Evolutionary conservation across 225 moss, liverwort and hornwort genomes (phyloP), one percentile per base, ranked within the genome.

Genomic region (Straminergon stramineum): DNA sequence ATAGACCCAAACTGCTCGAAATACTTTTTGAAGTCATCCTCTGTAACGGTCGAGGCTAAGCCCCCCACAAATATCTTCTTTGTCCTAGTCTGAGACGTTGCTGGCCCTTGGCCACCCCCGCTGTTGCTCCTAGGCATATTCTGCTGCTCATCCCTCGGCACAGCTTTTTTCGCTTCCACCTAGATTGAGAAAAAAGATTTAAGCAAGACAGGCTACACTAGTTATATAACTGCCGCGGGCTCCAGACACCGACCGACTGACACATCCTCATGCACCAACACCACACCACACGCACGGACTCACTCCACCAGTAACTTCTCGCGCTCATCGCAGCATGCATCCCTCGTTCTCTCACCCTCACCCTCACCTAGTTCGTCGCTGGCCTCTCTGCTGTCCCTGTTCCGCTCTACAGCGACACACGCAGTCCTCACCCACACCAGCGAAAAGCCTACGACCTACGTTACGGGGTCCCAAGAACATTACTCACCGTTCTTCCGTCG

Each of bases 131-230:
- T 99, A 77, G 99, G 97, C 84, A 97, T 92, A 94, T 93, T 99
- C 81, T 97, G 97, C 92, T 99, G 97, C 94, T 99, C 99, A 90
- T 99, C 99, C 92, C 97, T 96, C 73, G 99, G 99, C 88, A 99
- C 99, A 81, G 97, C 99, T 93, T 99, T 99, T 95, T 99, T 99
- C 89, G 97, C 99, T 99, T 99, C 99, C 90, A 99, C 98, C 98
- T 99, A 94, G 92, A 92, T 45, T 99, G 89, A 94, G 92, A 84
- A 91, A 82, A 93, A 89, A 89, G 68, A 93, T 93, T 93, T 93
- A 91, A 68, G 92, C 83, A 94, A 93, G 92, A 90, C 94, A 93
- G 84, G 84, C 92, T 93, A 94, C 92, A 94, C 93, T 92, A 94
- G 94, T 94, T 94, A 94, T 93, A 94, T 91, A 91, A 93, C 92